These are phyloP conservation scores for Pseudovirgaria hyperparasitica DNA, from an alignment of 2,329 filamentous ascomycete species.

Conservation along the genomic window DNA sequence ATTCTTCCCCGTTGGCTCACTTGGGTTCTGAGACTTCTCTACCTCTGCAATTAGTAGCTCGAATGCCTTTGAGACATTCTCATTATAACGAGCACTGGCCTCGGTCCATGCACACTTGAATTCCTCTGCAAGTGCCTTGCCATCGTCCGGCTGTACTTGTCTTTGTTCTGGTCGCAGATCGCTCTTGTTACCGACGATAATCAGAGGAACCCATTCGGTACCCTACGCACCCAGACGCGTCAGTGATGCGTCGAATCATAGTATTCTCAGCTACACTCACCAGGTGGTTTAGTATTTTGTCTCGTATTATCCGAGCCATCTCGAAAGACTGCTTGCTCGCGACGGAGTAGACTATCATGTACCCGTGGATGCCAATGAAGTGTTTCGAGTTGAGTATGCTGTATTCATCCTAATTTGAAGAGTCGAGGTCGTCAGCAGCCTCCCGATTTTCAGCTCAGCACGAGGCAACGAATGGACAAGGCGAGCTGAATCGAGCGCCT, in stretches of 20 bases:
- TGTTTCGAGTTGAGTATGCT: conserved; percentile 97
- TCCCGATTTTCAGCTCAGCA: no score
- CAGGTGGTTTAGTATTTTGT: conserved; percentile 94
- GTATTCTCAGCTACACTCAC: no score
- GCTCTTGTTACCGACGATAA: conserved; percentile 94
- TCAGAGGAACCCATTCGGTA: conserved; percentile 81
- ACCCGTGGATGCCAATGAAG: conserved; percentile 97
- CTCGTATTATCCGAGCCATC: conserved; percentile 90
- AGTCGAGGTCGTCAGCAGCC: conserved; percentile 11
- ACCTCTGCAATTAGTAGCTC: conserved; percentile 91
- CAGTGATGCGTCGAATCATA: not conserved
- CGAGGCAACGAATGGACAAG: conserved; percentile 5
- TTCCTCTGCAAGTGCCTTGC: conserved; percentile 71
- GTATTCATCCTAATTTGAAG: conserved; percentile 77
- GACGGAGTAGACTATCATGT: conserved; percentile 98
- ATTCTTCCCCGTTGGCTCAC: conserved; percentile 63
- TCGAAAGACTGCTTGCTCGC: conserved; percentile 89
- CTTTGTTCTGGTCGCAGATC: conserved; percentile 87
- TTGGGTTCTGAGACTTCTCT: conserved; percentile 85
- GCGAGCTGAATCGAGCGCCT: conserved; percentile 17
- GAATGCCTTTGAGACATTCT: conserved; percentile 86
- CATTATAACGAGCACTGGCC: conserved; percentile 84
- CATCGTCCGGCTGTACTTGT: conserved; percentile 77
- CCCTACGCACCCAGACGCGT: conserved; percentile 45
- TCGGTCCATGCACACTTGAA: conserved; percentile 91